Evolutionary conservation across 164 flowering plant species (phyloP), one percentile per base, ranked within the genome.

Genomic region (Dillenia turbinata): DNA sequence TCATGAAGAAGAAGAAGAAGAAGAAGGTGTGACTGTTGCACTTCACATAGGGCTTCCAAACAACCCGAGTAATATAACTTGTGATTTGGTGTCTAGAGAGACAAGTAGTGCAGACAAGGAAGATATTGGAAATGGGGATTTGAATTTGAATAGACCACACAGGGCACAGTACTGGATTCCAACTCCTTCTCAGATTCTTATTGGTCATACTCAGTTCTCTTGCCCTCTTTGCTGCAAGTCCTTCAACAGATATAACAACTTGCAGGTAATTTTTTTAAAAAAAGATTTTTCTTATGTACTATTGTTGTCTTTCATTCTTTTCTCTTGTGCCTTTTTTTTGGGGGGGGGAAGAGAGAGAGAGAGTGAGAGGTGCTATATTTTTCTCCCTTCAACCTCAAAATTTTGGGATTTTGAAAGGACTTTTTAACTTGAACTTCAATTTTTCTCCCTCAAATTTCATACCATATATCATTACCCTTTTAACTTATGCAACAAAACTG

Each of bases 141-240:
- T 60, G 48, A 67, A 68, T 40, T 66, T 73, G 64, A 66, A 62
- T 13, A 64, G 49, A 16, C 17, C 61, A 9, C 68, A 45, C 64
- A 68, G 72, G 66, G 72, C 75, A 16, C 77, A 80, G 69, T 80
- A 77, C 19, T 80, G 84, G 84, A 80, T 80, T 54, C 84, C 84
- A 10, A 70, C 79, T 5, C 78, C 84, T 50, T 67, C 79, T 9
- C 81, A 80, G 73, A 80, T 80, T 66, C 76, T 80, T 47, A 64
- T 57, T 33, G 84, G 84, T 40, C 81, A 81, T 47, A 77, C 77
- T 5, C 84, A 80, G 59, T 80, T 80, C 53, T 71, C 81, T 10
- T 80, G 84, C 50, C 70, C 77, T 60, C 51, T 80, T 63, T 80
- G 84, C 69, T 63, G 13, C 73, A 80, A 80, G 56, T 66, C 71